phyloP scores from a whole-genome alignment of 805 yeast genomes.

The Novakomyces olei region DNA sequence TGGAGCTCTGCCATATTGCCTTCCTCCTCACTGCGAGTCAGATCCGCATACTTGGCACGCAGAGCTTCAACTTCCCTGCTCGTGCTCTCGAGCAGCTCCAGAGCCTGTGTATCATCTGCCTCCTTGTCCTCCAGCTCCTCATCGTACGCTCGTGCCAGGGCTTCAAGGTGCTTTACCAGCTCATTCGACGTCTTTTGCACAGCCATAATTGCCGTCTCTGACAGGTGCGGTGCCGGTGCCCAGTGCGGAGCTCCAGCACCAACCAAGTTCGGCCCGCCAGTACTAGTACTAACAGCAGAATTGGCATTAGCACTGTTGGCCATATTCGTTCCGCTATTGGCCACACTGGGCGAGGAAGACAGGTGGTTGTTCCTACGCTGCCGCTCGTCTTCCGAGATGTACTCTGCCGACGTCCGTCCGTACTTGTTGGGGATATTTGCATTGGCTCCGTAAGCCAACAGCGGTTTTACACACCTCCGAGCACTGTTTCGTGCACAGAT shows the following conservation, averaged over 20 bases:
- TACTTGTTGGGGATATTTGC: conserved; percentile 21
- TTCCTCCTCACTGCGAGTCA: conserved; percentile 31
- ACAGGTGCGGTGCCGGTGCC: conserved; percentile 7
- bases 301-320: too few species aligned
- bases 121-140: conserved; percentile 32
- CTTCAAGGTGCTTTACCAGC: conserved; percentile 17
- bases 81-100: conserved; percentile 21
- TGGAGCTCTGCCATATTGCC: conserved; percentile 22
- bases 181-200: conserved; percentile 19
- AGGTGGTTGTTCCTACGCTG: too few species aligned
- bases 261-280: conserved; percentile 3
- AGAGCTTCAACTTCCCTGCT: conserved; percentile 17
- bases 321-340: too few species aligned
- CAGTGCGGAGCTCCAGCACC: conserved; percentile 5
- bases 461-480: conserved; percentile 21
- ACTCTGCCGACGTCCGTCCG: conserved; percentile 20
- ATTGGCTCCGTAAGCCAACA: conserved; percentile 28
- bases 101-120: conserved; percentile 29
- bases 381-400: conserved; percentile 15
- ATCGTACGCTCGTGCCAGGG: conserved; percentile 28
- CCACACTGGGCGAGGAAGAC: too few species aligned
- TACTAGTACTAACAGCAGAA: conserved; percentile 7
- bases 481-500: conserved; percentile 43
- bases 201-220: too few species aligned
- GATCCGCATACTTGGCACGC: conserved; percentile 21